These are phyloP conservation scores for Stromatinia cepivora DNA, from an alignment of 2,329 filamentous ascomycete species.

Conservation along the genomic window DNA sequence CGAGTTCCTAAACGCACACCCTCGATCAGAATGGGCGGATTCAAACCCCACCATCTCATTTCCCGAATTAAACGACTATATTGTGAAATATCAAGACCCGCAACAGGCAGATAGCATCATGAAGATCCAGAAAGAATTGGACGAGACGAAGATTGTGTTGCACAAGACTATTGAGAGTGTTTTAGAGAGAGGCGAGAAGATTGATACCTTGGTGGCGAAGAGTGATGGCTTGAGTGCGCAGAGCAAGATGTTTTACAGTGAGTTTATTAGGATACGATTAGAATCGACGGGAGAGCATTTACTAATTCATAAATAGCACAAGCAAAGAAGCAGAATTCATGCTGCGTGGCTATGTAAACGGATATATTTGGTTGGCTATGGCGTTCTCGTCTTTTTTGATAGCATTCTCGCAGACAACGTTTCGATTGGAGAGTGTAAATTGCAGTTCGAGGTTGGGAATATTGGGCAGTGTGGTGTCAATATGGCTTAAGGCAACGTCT, in stretches of 20 bases:
- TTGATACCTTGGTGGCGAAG: conserved; percentile 91
- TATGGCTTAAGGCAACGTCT: not conserved
- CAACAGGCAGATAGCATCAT: conserved; percentile 86
- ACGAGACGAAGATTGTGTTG: conserved; percentile 95
- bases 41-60: conserved; percentile 58
- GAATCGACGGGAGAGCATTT: not conserved
- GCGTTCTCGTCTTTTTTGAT: conserved; percentile 27
- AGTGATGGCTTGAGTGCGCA: conserved; percentile 85
- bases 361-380: conserved; percentile 24
- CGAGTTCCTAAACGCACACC: conserved; percentile 79
- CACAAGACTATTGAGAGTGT: conserved; percentile 95
- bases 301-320: conserved; percentile 46
- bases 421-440: conserved; percentile 14
- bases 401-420: conserved; percentile 19
- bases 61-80: conserved; percentile 78
- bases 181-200: conserved; percentile 91
- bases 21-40: conserved; percentile 65
- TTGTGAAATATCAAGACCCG: conserved; percentile 66
- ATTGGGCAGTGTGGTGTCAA: not conserved
- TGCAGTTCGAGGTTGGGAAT: conserved; percentile 18
- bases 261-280: conserved; percentile 36
- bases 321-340: conserved; percentile 80
- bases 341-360: conserved; percentile 67
- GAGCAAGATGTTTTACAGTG: conserved; percentile 98
- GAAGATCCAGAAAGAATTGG: conserved; percentile 94